A percentile compares a stretch with the other conserved stretches of the same genome.
These are phyloP conservation scores for Nigrospora oryzae DNA, from an alignment of 2,329 filamentous ascomycete genomes.

Conservation along the genomic window DNA sequence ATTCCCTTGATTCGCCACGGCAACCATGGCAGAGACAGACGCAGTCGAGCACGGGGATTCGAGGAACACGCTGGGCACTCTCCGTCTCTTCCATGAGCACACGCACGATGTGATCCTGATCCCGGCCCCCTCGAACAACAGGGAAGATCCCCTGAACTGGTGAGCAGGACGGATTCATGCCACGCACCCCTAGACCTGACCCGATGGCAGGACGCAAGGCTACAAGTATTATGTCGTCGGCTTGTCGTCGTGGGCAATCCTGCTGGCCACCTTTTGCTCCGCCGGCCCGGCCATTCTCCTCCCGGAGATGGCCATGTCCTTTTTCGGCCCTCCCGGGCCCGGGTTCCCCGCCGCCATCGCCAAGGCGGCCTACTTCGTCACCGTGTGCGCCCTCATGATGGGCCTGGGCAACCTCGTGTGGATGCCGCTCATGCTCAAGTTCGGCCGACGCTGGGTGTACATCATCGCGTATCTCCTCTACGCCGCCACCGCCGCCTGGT, in stretches of 20 bases:
- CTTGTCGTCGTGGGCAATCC: conserved; percentile 42
- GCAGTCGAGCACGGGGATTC: too few relatives aligned
- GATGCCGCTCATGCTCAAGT: conserved; percentile 37
- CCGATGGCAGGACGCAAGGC: conserved; percentile 26
- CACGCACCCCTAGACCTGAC: neutral
- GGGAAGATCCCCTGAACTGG: conserved; percentile 28
- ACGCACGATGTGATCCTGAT: conserved; percentile 26
- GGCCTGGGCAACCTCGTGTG: conserved; percentile 37
- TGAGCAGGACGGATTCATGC: conserved; percentile 1
- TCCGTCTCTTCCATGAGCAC: conserved; percentile 29
- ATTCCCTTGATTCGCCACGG: too few relatives aligned
- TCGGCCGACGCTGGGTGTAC: conserved; percentile 32
- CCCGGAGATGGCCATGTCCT: conserved; percentile 25
- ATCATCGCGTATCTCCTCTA: conserved; percentile 34
- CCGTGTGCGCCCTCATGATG: conserved; percentile 38
- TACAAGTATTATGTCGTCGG: conserved; percentile 41
- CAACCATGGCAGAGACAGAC: too few relatives aligned
- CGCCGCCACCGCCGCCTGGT: conserved; percentile 30
- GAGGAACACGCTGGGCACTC: conserved; percentile 26
- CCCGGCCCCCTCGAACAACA: conserved; percentile 23
- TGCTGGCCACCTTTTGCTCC: conserved; percentile 48
- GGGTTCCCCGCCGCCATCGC: conserved; percentile 24
- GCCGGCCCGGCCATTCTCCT: conserved; percentile 26
- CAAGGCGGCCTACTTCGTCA: conserved; percentile 44
- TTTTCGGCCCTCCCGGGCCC: conserved; percentile 27